phyloP scores from a whole-genome alignment of 768 basidiomycete species.

The Dictyophora rubrovolvata region DNA sequence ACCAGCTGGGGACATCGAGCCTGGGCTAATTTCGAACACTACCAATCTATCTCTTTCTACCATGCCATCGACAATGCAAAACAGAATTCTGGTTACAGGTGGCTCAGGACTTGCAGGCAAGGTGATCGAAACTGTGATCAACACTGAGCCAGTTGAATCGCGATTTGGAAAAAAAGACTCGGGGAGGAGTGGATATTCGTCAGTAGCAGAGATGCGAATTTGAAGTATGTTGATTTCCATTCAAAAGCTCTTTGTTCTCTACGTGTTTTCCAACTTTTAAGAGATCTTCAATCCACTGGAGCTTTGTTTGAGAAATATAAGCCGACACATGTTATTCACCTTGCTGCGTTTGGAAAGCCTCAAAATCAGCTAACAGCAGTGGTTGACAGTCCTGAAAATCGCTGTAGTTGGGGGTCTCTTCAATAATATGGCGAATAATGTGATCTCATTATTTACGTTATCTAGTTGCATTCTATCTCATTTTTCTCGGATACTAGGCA shows the following conservation, averaged over 20 bases:
- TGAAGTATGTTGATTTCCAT: conserved; percentile 44
- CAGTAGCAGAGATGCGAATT: conserved; percentile 69
- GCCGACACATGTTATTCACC: conserved; percentile 93
- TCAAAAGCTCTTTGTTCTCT: background rate
- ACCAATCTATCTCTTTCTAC: background rate
- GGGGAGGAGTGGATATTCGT: conserved; percentile 86
- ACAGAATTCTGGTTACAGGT: conserved; percentile 71
- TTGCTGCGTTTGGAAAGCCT: conserved; percentile 74
- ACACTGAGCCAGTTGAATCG: conserved; percentile 68
- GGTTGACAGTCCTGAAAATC: background rate
- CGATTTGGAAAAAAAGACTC: conserved; percentile 59
- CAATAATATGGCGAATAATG: conserved; percentile 93
- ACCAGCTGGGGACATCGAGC: no score
- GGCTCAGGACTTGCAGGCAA: conserved; percentile 83
- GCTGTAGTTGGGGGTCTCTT: conserved; percentile 81
- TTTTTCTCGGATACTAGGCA: conserved; percentile 26
- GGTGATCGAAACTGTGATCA: conserved; percentile 68
- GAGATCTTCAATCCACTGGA: conserved; percentile 59
- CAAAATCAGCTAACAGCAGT: no score
- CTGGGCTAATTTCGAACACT: no score
- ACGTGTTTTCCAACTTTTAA: conserved; percentile 20
- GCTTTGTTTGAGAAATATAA: conserved; percentile 82
- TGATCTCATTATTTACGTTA: conserved; percentile 19
- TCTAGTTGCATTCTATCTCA: background rate
- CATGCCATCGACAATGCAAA: background rate